These are phyloP conservation scores for Lathyrus aphaca DNA, from an alignment of 306 rosid genomes.

Conservation along the genomic window DNA sequence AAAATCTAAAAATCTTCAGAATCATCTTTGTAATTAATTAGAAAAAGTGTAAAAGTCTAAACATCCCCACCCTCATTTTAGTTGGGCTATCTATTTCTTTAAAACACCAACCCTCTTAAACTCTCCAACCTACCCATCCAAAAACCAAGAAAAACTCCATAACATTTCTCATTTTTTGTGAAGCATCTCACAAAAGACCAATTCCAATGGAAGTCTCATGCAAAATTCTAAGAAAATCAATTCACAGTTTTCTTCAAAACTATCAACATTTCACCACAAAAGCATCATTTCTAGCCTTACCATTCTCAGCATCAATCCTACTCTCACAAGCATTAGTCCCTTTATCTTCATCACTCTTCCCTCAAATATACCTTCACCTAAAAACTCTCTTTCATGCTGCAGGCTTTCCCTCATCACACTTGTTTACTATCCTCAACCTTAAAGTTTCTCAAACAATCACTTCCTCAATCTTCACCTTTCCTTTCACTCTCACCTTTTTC, in stretches of 20 bases:
- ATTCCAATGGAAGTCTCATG: conserved; percentile 62
- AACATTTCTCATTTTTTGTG: conserved; percentile 12
- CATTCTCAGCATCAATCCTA: conserved; percentile 73
- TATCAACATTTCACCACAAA: conserved; percentile 65
- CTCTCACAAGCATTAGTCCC: conserved; percentile 61
- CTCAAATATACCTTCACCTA: conserved; percentile 54
- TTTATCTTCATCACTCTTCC: conserved; percentile 48
- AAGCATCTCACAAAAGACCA: conserved; percentile 36
- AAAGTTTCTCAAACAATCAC: conserved; percentile 81
- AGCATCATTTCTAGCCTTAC: conserved; percentile 61
- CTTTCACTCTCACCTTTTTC: conserved; percentile 76
- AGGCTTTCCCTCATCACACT: conserved; percentile 70
- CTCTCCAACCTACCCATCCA: conserved; percentile 45
- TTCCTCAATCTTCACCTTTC: conserved; percentile 67
- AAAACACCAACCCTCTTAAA: conserved; percentile 39
- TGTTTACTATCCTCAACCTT: conserved; percentile 52
- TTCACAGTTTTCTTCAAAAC: conserved; percentile 67
- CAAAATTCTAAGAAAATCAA: conserved; percentile 72
- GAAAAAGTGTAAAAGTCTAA: conserved; percentile 30
- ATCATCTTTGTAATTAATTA: neutral
- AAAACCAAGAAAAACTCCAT: conserved; percentile 16
- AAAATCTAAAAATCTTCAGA: conserved; percentile 4
- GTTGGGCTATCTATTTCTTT: conserved; percentile 75
- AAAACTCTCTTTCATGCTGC: conserved; percentile 66
- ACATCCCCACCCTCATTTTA: conserved; percentile 52